Evolutionary conservation across 2,329 filamentous ascomycete genomes (phyloP), one percentile per base, ranked within the genome.

Genomic region (Pestalotiopsis sp.): DNA sequence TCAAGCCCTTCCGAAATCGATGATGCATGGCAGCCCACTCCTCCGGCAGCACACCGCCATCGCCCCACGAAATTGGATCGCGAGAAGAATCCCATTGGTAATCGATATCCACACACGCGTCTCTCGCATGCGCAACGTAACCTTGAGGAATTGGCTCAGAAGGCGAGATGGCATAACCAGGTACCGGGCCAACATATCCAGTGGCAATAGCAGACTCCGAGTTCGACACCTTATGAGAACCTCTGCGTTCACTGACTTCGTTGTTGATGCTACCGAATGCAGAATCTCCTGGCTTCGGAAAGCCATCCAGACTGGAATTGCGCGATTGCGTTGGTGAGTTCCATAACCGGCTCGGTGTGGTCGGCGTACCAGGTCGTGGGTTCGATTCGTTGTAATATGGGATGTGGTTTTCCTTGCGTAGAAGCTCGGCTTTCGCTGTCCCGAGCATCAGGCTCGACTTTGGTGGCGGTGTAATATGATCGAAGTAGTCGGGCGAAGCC

Each of bases 21-120:
- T 91, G 91, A 80, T 99, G 96, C 96, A 99, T 98, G 3, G 90
- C 86, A 38, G 93, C 92, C 96, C 96, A 99, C 80, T 98, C 96
- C 80, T 99, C 96, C 1, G 93, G 94, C 74, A 93, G 93, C 58
- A 91, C 87, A 52, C 95, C 96, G 11, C 95, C 95, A 75, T 94
- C 91, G 6, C 95, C 95, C 92, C 96, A 98, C 71, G 91, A 85
- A 58, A 93, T 86, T 0, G 93, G 90, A 2, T 87, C 83, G 14
- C 92, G 88, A 86, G 95, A 95, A 69, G 95, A 98, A 77, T 99
- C 95, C 95, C 96, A 99, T 74, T 95, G 92, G 75, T 93, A 97
- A 80, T 99, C 96, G n/a, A 98, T 87, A 64, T 92, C 87, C 4
- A 93, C 86, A 76, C 94, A 98, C 13, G 92, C 90, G 77, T 98